phyloP scores from a whole-genome alignment of 2,329 filamentous ascomycete genomes.

The Camptophora hylomeconis region DNA sequence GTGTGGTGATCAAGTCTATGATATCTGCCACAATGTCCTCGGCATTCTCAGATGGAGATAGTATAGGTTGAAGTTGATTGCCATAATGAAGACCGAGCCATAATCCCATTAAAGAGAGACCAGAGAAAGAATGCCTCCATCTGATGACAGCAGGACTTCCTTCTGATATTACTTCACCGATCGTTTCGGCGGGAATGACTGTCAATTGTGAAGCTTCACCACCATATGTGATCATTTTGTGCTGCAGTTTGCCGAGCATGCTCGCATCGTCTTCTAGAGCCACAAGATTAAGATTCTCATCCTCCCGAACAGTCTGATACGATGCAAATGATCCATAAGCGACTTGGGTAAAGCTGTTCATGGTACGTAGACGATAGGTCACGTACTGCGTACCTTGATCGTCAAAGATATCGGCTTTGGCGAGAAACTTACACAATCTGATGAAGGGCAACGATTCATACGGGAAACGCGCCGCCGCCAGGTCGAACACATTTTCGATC shows the following conservation, averaged over 20 bases:
- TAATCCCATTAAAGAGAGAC: slow-evolving; percentile 65
- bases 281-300: slow-evolving; percentile 73
- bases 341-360: slow-evolving; percentile 63
- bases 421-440: slow-evolving; percentile 54
- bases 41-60: slow-evolving; percentile 36
- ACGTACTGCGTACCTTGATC: slow-evolving; percentile 40
- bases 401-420: slow-evolving; percentile 31
- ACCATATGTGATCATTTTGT: slow-evolving; percentile 15
- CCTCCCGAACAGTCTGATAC: slow-evolving; percentile 69
- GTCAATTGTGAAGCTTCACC: slow-evolving; percentile 14
- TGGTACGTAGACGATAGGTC: slow-evolving; percentile 51
- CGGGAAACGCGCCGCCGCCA: slow-evolving; percentile 66
- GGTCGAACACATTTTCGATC: slow-evolving; percentile 47
- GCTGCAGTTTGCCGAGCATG: slow-evolving; percentile 24
- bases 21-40: slow-evolving; percentile 57
- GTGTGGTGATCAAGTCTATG: slow-evolving; percentile 57
- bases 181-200: slow-evolving; percentile 19
- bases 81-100: slow-evolving; percentile 39
- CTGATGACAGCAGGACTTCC: slow-evolving; percentile 65
- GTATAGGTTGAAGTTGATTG: slow-evolving; percentile 36
- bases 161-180: slow-evolving; percentile 57
- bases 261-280: slow-evolving; percentile 47
- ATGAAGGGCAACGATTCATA: slow-evolving; percentile 74
- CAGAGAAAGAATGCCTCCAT: slow-evolving; percentile 65
- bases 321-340: slow-evolving; percentile 56